phyloP scores from a whole-genome alignment of 2,329 filamentous ascomycete genomes.

The Fusarium tjaetaba region DNA sequence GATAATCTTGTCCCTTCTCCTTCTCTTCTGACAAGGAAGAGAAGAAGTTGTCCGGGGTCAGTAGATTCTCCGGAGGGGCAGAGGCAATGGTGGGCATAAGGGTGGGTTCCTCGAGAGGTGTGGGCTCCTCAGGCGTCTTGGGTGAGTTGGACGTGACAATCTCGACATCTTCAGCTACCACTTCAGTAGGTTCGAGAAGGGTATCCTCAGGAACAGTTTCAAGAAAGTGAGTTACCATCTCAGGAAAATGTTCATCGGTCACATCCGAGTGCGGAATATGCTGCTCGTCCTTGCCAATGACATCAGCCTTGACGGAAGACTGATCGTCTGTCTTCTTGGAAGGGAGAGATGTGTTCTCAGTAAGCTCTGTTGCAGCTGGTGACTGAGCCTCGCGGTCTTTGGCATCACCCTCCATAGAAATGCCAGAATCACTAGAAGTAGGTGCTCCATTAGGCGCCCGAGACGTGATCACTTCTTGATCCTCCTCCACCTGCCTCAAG shows the following conservation, averaged over 20 bases:
- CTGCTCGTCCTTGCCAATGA: not conserved
- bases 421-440: slow-evolving; percentile 36
- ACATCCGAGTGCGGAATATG: slow-evolving; percentile 6
- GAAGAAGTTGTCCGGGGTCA: slow-evolving; percentile 20
- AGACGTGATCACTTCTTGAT: not conserved
- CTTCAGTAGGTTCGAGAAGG: slow-evolving; percentile 18
- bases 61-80: slow-evolving; percentile 32
- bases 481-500: not conserved
- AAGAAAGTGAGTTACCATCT: slow-evolving; percentile 22
- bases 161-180: slow-evolving; percentile 6
- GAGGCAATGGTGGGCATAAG: slow-evolving; percentile 22
- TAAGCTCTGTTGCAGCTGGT: slow-evolving; percentile 1
- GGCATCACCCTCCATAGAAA: slow-evolving; percentile 31
- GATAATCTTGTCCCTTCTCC: slow-evolving; percentile 20
- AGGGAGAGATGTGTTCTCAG: not conserved
- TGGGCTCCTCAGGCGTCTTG: not conserved
- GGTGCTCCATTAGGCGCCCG: slow-evolving; percentile 2
- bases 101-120: slow-evolving; percentile 10
- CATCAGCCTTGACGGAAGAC: not conserved
- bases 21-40: slow-evolving; percentile 16
- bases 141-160: slow-evolving; percentile 1
- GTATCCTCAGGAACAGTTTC: slow-evolving; percentile 39
- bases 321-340: not conserved
- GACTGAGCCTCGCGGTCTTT: slow-evolving; percentile 24
- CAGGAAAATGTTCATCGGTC: slow-evolving; percentile 1